Conservation (phyloP, 2,329 filamentous ascomycete genomes). For the Fusarium robinianum region DNA sequence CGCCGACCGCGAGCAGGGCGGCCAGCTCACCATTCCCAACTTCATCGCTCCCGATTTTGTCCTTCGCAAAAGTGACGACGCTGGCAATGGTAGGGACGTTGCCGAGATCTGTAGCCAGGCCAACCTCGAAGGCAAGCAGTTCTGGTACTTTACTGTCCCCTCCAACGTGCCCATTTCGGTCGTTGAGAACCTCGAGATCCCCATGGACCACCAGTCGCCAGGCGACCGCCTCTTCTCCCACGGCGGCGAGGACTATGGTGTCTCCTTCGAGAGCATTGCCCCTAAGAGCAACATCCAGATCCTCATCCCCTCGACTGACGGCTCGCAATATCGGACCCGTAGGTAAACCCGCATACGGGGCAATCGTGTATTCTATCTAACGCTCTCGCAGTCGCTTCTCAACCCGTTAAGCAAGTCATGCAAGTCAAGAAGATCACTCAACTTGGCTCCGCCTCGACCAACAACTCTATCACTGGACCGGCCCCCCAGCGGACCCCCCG, state of each 20-base stretch:
- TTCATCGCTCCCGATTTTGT: slow-evolving; percentile 58
- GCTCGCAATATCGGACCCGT: slow-evolving; percentile 60
- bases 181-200: slow-evolving; percentile 66
- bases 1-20: slow-evolving; percentile 37
- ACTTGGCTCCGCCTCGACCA: slow-evolving; percentile 50
- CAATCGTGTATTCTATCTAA: slow-evolving; percentile 12
- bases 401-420: slow-evolving; percentile 61
- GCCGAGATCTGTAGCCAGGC: slow-evolving; percentile 61
- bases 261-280: slow-evolving; percentile 57
- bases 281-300: slow-evolving; percentile 60
- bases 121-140: slow-evolving; percentile 69
- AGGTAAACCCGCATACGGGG: slow-evolving; percentile 37
- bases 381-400: slow-evolving; percentile 33
- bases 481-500: slow-evolving; percentile 58
- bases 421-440: slow-evolving; percentile 67
- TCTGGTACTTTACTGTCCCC: slow-evolving; percentile 81
- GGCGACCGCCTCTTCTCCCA: slow-evolving; percentile 63
- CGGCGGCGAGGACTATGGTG: slow-evolving; percentile 65
- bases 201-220: slow-evolving; percentile 57
- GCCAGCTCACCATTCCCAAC: slow-evolving; percentile 48
- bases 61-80: slow-evolving; percentile 52
- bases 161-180: slow-evolving; percentile 69
- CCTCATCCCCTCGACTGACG: slow-evolving; percentile 61
- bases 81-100: slow-evolving; percentile 50
- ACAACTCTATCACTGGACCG: slow-evolving; percentile 43